Conservation (phyloP, 495 filamentous ascomycete species). For the Parathielavia appendiculata region DNA sequence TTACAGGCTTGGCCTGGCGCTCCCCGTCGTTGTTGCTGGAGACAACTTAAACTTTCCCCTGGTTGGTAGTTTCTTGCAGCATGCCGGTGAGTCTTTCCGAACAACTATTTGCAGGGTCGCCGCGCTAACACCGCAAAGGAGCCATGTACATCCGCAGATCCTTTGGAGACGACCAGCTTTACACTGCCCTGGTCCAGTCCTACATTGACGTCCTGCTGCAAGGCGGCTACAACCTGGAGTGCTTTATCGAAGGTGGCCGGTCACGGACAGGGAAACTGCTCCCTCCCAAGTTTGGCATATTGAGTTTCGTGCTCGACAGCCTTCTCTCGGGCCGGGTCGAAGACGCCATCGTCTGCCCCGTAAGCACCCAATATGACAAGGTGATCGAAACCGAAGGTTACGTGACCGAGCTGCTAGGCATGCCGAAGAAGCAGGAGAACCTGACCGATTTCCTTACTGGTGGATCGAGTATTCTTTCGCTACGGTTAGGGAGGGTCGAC, state of each 20-base stretch:
- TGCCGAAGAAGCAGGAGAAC: constrained; percentile 93
- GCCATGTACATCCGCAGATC: constrained; percentile 95
- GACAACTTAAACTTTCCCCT: constrained; percentile 94
- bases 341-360: constrained; percentile 88
- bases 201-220: constrained; percentile 92
- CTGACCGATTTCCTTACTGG: constrained; percentile 80
- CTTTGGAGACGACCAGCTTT: constrained; percentile 88
- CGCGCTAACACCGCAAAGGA: constrained; percentile 35
- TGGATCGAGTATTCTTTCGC: constrained; percentile 75
- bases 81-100: constrained; percentile 58
- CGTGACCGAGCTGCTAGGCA: constrained; percentile 85
- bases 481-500: constrained; percentile 87
- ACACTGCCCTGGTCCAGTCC: constrained; percentile 83
- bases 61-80: constrained; percentile 83
- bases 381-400: constrained; percentile 97
- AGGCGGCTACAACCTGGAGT: constrained; percentile 89
- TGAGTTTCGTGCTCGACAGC: constrained; percentile 87
- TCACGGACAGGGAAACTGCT: constrained; percentile 91
- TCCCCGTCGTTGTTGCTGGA: constrained; percentile 91
- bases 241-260: constrained; percentile 92
- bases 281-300: constrained; percentile 91
- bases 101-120: not conserved
- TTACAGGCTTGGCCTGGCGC: constrained; percentile 79
- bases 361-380: constrained; percentile 97
- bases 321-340: constrained; percentile 80